Percentiles rank a stretch among this genome's conserved stretches.
Evolutionary conservation across 2,329 filamentous ascomycete genomes (phyloP).

Genomic region (Neocatenulostroma microsporum): DNA sequence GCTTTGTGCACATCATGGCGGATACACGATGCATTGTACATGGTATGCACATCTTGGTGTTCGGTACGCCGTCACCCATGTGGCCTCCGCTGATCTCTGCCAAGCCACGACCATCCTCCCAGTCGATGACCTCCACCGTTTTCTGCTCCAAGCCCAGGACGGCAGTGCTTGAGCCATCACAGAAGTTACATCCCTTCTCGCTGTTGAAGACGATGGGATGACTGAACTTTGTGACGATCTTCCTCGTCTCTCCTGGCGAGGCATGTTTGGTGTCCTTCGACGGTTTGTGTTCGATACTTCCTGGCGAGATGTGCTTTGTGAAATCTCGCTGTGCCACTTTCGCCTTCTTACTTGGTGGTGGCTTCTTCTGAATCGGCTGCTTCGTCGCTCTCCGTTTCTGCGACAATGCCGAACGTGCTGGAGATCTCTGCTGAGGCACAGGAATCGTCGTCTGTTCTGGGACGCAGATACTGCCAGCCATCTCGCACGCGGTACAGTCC

Average conservation of each 20-base stretch:
- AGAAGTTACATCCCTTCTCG: slow-evolving; percentile 35
- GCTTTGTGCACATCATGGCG: slow-evolving; percentile 30
- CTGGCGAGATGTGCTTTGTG: too few species aligned
- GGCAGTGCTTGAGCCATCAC: slow-evolving; percentile 29
- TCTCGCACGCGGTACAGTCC: slow-evolving; percentile 10
- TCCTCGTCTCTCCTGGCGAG: slow-evolving; percentile 4
- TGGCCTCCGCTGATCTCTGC: slow-evolving; percentile 31
- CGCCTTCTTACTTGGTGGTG: background rate
- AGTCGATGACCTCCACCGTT: slow-evolving; percentile 26
- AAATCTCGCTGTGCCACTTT: too few species aligned
- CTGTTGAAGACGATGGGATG: slow-evolving; percentile 36
- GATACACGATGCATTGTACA: slow-evolving; percentile 31
- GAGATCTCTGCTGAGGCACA: too few species aligned
- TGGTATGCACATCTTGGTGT: slow-evolving; percentile 32
- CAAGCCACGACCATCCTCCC: slow-evolving; percentile 23
- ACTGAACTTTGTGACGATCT: slow-evolving; percentile 31
- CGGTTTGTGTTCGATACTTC: too few species aligned
- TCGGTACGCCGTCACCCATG: slow-evolving; percentile 18
- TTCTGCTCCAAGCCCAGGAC: slow-evolving; percentile 30
- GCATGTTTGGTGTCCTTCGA: too few species aligned
- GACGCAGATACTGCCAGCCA: slow-evolving; percentile 4
- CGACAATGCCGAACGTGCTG: too few species aligned
- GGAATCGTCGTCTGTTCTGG: slow-evolving; percentile 2
- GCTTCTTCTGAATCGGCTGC: background rate
- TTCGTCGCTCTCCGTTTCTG: background rate